Base-by-base conservation (phyloP, 352 stramenopile species). In the Phytopythium mirpurense region DNA sequence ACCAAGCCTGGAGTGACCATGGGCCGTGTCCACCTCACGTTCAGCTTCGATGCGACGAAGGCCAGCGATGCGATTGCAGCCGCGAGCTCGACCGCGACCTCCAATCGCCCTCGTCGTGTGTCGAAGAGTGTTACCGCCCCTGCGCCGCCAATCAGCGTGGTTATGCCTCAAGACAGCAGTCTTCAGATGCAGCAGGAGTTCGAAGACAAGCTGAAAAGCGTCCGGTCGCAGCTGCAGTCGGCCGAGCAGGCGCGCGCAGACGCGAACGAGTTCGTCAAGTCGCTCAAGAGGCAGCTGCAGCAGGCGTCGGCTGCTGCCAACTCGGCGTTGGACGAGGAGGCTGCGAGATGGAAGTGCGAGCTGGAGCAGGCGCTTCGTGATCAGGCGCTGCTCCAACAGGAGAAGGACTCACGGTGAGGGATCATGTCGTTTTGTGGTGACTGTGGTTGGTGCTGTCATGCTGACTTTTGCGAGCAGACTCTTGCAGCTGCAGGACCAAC, bases 41-140 rank as follows among this genome's bases (percentile, higher is more conserved):
- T 83, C 52, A 63, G 65, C 5, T 92, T 92, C 59, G 72, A 92
- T 42, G 67, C 68, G 0, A 79, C 83, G 41, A 65, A 79, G 57
- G 44, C 67, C 49, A 54, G 50, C 41, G 43, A 51, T 14, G 24
- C 53, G 2, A 26, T 40, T 0, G 51, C 42, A 0, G 36, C 52
- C 3, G 18, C 32, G 5, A 34, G 31, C 16, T 21, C 26, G 16
- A 42, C 0, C 3, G 23, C 32, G 4, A 12, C 32, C 8, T 7
- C 34, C 1, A 26, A 14, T 36, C 48, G 35, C 5, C 18, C 35
- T 36, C 48, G 48, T 10, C 48, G 31, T 19, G 14, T 24, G 16
- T 44, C 48, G 15, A n/a, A n/a, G n/a, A 34, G 34, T 8, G 7
- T 45, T 18, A 12, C 6, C 5, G 11, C 31, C 18, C 18, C 12